Percentiles rank a stretch among this genome's conserved stretches.
phyloP scores from a whole-genome alignment of 1,284 basidiomycete genomes.

The Peniophora sp. region DNA sequence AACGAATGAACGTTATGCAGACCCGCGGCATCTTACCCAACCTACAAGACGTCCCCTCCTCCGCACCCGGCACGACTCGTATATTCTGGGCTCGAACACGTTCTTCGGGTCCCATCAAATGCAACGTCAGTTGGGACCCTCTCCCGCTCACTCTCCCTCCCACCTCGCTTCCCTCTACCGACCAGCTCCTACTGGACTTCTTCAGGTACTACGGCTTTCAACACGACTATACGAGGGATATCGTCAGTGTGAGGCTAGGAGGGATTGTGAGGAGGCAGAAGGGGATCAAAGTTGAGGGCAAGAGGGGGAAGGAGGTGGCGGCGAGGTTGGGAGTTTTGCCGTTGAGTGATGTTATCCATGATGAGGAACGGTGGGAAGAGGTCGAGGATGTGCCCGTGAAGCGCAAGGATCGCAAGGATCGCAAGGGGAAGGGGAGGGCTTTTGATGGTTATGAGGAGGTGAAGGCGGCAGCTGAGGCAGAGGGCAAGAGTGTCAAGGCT shows the following conservation, averaged over 20 bases:
- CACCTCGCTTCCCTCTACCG: no score
- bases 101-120: conserved; percentile 15
- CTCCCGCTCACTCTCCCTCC: neutral
- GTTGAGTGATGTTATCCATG: conserved; percentile 4
- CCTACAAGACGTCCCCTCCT: conserved; percentile 27
- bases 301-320: conserved; percentile 5
- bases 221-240: conserved; percentile 24
- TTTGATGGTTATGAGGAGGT: no score
- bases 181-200: conserved; percentile 28
- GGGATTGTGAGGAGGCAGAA: conserved; percentile 19
- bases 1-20: neutral
- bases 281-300: conserved; percentile 2
- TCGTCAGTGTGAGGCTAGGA: conserved; percentile 34
- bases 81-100: no score
- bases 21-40: conserved; percentile 36
- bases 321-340: conserved; percentile 6
- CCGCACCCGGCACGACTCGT: no score
- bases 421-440: no score
- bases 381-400: neutral
- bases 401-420: neutral
- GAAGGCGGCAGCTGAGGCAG: no score
- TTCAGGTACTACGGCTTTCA: conserved; percentile 38
- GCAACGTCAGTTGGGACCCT: conserved; percentile 29
- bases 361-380: no score
- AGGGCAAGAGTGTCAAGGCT: no score